Evolutionary conservation across 352 stramenopile species (phyloP).

Genomic region (Phytophthora brassicae): DNA sequence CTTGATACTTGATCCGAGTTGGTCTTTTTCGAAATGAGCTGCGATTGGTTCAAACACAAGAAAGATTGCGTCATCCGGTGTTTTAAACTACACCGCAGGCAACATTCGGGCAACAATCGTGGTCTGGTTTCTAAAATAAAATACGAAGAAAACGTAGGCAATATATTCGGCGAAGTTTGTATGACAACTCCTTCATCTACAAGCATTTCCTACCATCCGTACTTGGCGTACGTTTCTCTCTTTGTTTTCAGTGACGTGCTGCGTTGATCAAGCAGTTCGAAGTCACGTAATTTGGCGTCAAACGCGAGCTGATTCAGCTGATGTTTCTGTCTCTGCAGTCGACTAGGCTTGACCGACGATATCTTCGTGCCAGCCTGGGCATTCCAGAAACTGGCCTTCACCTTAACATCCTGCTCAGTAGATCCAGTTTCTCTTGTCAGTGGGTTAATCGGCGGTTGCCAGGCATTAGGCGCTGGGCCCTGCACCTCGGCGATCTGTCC

Average conservation of each 20-base stretch:
- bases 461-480: slow-evolving; percentile 47
- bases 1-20: no score
- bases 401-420: slow-evolving; percentile 45
- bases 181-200: slow-evolving; percentile 5
- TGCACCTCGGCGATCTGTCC: slow-evolving; percentile 70
- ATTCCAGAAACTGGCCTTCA: slow-evolving; percentile 79
- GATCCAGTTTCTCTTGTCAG: slow-evolving; percentile 13
- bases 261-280: slow-evolving; percentile 72
- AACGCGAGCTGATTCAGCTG: slow-evolving; percentile 85
- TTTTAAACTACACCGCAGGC: no score
- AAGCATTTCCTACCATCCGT: slow-evolving; percentile 56
- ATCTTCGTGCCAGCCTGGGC: slow-evolving; percentile 51
- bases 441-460: slow-evolving; percentile 49
- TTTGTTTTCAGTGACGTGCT: slow-evolving; percentile 71
- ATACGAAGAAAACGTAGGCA: no score
- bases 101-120: no score
- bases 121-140: no score
- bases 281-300: slow-evolving; percentile 71
- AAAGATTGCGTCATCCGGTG: no score
- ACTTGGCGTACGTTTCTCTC: slow-evolving; percentile 79
- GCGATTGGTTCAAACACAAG: no score
- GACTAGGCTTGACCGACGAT: slow-evolving; percentile 61
- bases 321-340: slow-evolving; percentile 77
- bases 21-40: no score
- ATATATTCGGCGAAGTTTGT: slow-evolving; percentile 17